Evolutionary conservation across 805 yeast genomes (phyloP).

Genomic region (Lachancea thermotolerans): DNA sequence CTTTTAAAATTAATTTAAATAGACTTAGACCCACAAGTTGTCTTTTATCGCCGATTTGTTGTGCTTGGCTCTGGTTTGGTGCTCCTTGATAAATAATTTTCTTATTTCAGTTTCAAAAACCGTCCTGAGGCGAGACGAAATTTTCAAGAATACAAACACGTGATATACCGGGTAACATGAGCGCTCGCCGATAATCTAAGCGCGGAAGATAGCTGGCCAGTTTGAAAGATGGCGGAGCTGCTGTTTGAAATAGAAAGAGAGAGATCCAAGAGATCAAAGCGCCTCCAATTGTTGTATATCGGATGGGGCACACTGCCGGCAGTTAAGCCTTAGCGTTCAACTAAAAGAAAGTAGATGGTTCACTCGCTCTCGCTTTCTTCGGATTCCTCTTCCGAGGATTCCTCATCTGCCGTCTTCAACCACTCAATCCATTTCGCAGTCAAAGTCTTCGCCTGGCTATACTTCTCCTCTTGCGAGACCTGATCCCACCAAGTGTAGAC

Average conservation of each 20-base stretch:
- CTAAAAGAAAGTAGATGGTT: not conserved
- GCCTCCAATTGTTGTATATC: too few relatives aligned
- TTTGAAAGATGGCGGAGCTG: too few relatives aligned
- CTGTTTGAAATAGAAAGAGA: too few relatives aligned
- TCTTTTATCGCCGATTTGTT: not conserved
- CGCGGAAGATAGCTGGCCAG: too few relatives aligned
- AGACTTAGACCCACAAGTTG: not conserved
- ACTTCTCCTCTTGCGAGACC: slow-evolving; percentile 34
- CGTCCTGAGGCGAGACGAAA: not conserved
- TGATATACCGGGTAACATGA: not conserved
- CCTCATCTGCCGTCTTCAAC: slow-evolving; percentile 75
- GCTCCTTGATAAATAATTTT: slow-evolving; percentile 6
- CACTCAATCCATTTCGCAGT: slow-evolving; percentile 77
- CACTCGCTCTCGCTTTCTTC: slow-evolving; percentile 11
- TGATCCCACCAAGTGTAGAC: slow-evolving; percentile 77
- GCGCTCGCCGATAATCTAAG: not conserved
- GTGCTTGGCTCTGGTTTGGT: not conserved
- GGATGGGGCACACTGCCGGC: too few relatives aligned
- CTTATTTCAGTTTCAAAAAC: not conserved
- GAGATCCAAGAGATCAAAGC: too few relatives aligned
- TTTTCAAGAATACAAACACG: not conserved
- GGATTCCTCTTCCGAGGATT: slow-evolving; percentile 50
- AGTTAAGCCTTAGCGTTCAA: too few relatives aligned
- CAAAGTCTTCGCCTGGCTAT: slow-evolving; percentile 45
- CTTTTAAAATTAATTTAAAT: not conserved